Evolutionary conservation across 2,329 filamentous ascomycete species (phyloP).

Genomic region (Lasiodiplodia sp.): DNA sequence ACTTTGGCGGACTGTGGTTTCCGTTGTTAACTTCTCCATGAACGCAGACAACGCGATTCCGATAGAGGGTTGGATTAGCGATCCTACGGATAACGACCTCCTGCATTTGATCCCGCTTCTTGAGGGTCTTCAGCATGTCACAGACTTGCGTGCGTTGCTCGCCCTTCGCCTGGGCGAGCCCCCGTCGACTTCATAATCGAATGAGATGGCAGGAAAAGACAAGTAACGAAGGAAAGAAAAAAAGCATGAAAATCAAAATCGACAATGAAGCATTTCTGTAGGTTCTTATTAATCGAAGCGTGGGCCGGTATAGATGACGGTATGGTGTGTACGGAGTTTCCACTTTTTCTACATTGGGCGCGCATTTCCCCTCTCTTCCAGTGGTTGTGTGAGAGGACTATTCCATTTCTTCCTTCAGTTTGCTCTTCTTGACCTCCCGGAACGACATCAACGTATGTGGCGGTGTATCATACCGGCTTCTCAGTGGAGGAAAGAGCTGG

Average conservation of each 20-base stretch:
- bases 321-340: constrained; percentile 21
- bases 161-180: constrained; percentile 85
- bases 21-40: constrained; percentile 7
- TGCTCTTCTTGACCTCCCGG: constrained; percentile 5
- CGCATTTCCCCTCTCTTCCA: neutral
- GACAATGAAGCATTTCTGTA: constrained; percentile 6
- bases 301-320: constrained; percentile 21
- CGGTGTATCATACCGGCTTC: constrained; percentile 22
- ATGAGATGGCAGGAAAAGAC: neutral
- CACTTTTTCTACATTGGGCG: neutral
- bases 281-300: constrained; percentile 7
- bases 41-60: constrained; percentile 92
- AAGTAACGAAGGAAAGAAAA: neutral
- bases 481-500: constrained; percentile 25
- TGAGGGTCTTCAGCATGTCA: constrained; percentile 94
- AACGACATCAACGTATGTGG: neutral
- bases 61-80: constrained; percentile 99
- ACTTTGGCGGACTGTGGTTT: neutral
- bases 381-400: neutral
- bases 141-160: constrained; percentile 89
- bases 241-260: neutral
- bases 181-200: constrained; percentile 7
- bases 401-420: neutral
- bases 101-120: constrained; percentile 90
- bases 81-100: constrained; percentile 95